Evolutionary conservation across 768 basidiomycete genomes (phyloP), one percentile per base, ranked within the genome.

Genomic region (Naematelia encephala): DNA sequence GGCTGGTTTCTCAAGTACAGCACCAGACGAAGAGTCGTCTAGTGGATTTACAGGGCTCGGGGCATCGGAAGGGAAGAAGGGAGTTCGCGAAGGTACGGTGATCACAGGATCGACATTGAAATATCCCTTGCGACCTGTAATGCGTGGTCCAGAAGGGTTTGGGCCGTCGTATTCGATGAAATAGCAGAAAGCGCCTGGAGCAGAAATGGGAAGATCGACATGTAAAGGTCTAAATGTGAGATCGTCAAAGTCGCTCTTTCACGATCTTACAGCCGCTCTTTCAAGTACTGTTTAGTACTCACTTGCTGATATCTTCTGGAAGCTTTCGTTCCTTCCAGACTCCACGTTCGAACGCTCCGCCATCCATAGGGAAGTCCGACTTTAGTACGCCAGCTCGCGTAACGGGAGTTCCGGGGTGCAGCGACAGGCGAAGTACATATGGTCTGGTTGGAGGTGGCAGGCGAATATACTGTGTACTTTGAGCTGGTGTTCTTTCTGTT

Each of bases 71-170:
- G 84, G 83, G 51, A 98, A 83, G 64, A 98, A 87, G 39, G 84
- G 81, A 1, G 86, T 81, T 34, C 94, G 87, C 3, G 84, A 81
- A 65, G 87, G 90, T 57, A 83, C 80, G 55, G 82, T 85, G 61
- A 99, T 85, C 58, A 91, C 81, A 22, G 94, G 94, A 70, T 98
- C 94, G 63, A 99, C 85, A 77, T 94, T 94, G 79, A 99, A 97
- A 80, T 91, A 98, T 5, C 92, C 93, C 64, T 89, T 85, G 51
- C 90, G 84, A 50, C 92, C 90, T 64, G 85, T 86, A 59, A 88
- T 77, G 57, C 92, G 85, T 53, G 84, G 56, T 21, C 62, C 54
- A 22, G 27, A 50, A 16, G 64, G 55, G n/a, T 60, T 64, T 4
- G 72, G 61, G 14, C 68, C 65, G 44, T 71, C 70, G 73, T 96